These are phyloP conservation scores for Acer saccharum DNA, from an alignment of 345 rosid genomes.

Conservation along the genomic window DNA sequence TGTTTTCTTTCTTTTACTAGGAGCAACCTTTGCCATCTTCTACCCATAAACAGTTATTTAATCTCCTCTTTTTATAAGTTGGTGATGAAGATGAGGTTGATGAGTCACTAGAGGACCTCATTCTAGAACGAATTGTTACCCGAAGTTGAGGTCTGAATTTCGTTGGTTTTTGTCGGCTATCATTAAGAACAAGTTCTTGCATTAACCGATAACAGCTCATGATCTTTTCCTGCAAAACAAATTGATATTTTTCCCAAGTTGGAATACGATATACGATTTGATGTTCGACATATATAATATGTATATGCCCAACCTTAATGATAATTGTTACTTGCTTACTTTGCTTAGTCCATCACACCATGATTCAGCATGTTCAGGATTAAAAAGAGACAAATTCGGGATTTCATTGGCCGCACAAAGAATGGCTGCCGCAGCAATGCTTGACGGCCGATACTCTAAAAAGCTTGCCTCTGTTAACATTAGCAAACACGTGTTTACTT, in stretches of 20 bases:
- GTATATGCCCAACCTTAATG: not conserved
- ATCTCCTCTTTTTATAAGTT: constrained; percentile 67
- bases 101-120: constrained; percentile 56
- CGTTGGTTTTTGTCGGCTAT: constrained; percentile 47
- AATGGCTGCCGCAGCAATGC: constrained; percentile 91
- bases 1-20: constrained; percentile 31
- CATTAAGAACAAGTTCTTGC: constrained; percentile 61
- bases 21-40: constrained; percentile 65
- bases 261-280: not conserved
- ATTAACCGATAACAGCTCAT: constrained; percentile 74
- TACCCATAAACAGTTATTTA: constrained; percentile 64
- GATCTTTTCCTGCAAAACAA: constrained; percentile 74
- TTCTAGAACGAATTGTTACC: constrained; percentile 60
- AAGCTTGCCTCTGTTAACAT: constrained; percentile 81
- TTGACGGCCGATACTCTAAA: constrained; percentile 84
- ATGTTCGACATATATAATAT: not conserved
- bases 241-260: constrained; percentile 8
- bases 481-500: not conserved
- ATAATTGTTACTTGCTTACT: constrained; percentile 41
- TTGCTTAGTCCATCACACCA: constrained; percentile 96
- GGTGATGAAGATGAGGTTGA: constrained; percentile 55
- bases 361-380: constrained; percentile 78
- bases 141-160: constrained; percentile 63
- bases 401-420: constrained; percentile 82
- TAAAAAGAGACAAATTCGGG: constrained; percentile 67